These are phyloP conservation scores for Colletotrichum falcatum DNA, from an alignment of 2,329 filamentous ascomycete species.

Conservation along the genomic window DNA sequence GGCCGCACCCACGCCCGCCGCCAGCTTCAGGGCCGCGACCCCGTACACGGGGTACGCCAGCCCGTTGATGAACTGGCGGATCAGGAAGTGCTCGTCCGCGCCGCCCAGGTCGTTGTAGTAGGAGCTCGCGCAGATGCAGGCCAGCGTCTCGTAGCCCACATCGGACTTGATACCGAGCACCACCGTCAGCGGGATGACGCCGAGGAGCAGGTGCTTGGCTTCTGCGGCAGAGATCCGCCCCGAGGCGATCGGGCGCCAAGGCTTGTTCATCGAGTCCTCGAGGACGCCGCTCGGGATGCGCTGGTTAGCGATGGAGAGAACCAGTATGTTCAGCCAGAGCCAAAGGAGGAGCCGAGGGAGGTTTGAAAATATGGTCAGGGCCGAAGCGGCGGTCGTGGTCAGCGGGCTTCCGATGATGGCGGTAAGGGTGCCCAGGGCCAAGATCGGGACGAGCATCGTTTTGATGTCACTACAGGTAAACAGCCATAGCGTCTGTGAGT, in stretches of 20 bases:
- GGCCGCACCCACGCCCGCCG: background rate
- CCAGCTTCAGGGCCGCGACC: background rate
- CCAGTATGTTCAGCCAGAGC: background rate
- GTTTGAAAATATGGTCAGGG: background rate
- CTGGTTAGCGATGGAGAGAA: constrained; percentile 51
- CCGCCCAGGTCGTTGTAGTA: constrained; percentile 56
- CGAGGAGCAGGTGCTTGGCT: constrained; percentile 44
- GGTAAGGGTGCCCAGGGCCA: background rate
- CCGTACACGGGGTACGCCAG: background rate
- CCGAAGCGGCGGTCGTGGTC: background rate
- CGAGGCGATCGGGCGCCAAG: constrained; percentile 49
- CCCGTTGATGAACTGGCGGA: constrained; percentile 6
- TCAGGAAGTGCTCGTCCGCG: constrained; percentile 47
- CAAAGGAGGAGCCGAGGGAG: background rate
- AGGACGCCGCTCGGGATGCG: constrained; percentile 47
- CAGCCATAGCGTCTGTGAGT: background rate
- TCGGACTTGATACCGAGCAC: constrained; percentile 42
- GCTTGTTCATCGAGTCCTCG: constrained; percentile 57
- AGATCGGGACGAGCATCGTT: background rate
- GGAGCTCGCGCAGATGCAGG: constrained; percentile 50
- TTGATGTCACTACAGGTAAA: background rate
- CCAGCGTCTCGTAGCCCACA: constrained; percentile 45
- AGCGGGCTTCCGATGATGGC: background rate
- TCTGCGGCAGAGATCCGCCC: constrained; percentile 46
- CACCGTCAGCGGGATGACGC: constrained; percentile 41